Conservation (phyloP, 2,329 filamentous ascomycete species). For the Fusarium pseudonygamai region DNA sequence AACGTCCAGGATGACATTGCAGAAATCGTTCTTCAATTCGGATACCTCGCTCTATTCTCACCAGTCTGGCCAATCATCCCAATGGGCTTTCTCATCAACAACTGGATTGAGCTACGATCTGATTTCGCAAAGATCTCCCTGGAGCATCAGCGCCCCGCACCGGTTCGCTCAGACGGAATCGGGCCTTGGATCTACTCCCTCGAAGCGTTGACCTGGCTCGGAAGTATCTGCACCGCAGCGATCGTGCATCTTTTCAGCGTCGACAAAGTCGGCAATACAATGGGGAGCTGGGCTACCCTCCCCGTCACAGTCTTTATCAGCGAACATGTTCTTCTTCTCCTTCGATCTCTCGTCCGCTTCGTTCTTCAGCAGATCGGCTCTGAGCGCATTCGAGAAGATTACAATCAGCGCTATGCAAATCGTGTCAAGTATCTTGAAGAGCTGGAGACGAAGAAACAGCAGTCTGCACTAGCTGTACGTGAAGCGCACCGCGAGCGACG, state of each 20-base stretch:
- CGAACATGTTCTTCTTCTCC: constrained; percentile 75
- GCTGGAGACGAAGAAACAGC: constrained; percentile 52
- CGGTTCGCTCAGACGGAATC: constrained; percentile 76
- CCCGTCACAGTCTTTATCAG: constrained; percentile 77
- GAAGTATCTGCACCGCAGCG: constrained; percentile 76
- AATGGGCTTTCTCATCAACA: constrained; percentile 77
- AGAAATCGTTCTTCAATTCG: constrained; percentile 79
- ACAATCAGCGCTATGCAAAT: constrained; percentile 51
- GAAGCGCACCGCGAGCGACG: constrained; percentile 51
- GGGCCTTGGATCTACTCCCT: constrained; percentile 77
- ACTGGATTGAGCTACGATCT: constrained; percentile 80
- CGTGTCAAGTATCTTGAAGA: constrained; percentile 52
- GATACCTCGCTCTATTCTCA: constrained; percentile 77
- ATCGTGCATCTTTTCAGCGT: constrained; percentile 77
- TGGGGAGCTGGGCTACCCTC: constrained; percentile 67
- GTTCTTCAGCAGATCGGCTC: constrained; percentile 52
- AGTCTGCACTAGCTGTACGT: constrained; percentile 45
- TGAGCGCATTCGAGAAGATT: constrained; percentile 52
- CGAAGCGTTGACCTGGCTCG: constrained; percentile 75
- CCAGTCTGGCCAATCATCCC: constrained; percentile 80
- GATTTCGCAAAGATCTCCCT: constrained; percentile 81
- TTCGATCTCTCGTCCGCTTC: constrained; percentile 57
- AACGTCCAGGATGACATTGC: constrained; percentile 78
- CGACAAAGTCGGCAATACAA: constrained; percentile 62
- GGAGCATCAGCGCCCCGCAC: constrained; percentile 76